Evolutionary conservation across 768 basidiomycete genomes (phyloP), one percentile per base, ranked within the genome.

Genomic region (Suillus variegatus): DNA sequence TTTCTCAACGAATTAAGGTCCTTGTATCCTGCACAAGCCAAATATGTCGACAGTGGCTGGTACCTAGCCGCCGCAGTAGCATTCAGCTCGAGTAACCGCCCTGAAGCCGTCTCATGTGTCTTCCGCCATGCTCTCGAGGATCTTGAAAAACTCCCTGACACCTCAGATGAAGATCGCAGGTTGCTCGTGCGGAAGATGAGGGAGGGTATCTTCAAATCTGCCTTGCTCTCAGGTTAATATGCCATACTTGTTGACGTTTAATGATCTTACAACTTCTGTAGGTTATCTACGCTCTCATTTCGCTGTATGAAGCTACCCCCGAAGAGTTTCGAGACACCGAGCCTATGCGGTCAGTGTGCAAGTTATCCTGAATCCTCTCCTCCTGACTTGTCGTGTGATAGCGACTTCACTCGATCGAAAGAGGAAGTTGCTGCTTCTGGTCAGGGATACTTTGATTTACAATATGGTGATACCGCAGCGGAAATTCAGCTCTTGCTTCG

Each of bases 121-220:
- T 87, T 87, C 71, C 69, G 82, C 52, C 76, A 83, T 65, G 86
- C 79, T 2, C 69, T 86, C 49, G 64, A 77, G 3, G 84, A 87
- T 52, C 74, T 87, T 1, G 75, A 78, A 63, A 67, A 70, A 10
- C 71, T 76, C 64, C 38, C 66, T 63, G 73, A 22, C n/a, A 13
- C 69, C 65, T 22, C 66, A 1, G 70, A 75, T 8, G 72, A 78
- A 20, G 80, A 86, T 64, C 78, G 74, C 43, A 71, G 78, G 35
- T 52, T 79, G 8, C 77, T 89, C 2, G 84, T 84, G 47, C 80
- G 83, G 61, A 87, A 82, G 68, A 73, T 89, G 22, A 78, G 87
- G 35, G 89, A 91, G 64, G 84, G 83, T 0, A 66, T 90, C 6
- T 84, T 91, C 76, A 88, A 89, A 70, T 81, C 85, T 6, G 88